These are phyloP conservation scores for Fusarium pseudoanthophilum DNA, from an alignment of 2,329 filamentous ascomycete genomes.

Conservation along the genomic window DNA sequence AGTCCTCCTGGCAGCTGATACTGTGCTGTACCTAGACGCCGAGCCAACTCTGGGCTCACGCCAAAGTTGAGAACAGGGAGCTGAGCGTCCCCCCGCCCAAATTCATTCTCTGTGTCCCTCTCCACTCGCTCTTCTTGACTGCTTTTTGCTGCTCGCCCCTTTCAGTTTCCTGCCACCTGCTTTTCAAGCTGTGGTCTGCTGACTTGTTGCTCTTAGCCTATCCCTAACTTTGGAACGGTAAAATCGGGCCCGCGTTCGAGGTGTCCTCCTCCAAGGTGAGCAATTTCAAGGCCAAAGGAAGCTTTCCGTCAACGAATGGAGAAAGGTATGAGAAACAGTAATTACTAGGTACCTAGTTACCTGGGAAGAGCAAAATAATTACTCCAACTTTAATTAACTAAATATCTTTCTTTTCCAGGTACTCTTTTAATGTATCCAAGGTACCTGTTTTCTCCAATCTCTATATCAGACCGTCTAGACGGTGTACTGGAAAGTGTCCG, in stretches of 20 bases:
- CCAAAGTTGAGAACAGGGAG: slow-evolving; percentile 45
- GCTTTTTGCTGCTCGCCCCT: slow-evolving; percentile 12
- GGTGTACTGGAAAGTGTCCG: background rate
- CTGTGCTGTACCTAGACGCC: slow-evolving; percentile 51
- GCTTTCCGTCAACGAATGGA: background rate
- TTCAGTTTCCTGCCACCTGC: slow-evolving; percentile 33
- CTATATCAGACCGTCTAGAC: background rate
- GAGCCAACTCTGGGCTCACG: slow-evolving; percentile 29
- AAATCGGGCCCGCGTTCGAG: slow-evolving; percentile 17
- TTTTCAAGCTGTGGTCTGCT: slow-evolving; percentile 25
- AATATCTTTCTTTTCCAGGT: background rate
- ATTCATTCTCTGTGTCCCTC: slow-evolving; percentile 40
- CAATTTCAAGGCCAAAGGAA: background rate
- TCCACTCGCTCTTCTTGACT: slow-evolving; percentile 45
- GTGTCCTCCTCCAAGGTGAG: background rate
- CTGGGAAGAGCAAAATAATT: background rate
- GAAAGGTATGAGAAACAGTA: background rate
- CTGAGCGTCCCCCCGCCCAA: slow-evolving; percentile 46
- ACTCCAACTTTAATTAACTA: background rate
- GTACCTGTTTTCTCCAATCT: background rate
- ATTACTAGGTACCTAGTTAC: background rate
- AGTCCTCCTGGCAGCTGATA: slow-evolving; percentile 49
- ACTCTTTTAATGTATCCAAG: background rate
- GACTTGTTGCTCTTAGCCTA: slow-evolving; percentile 8
- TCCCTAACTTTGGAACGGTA: background rate